A percentile compares a stretch with the other conserved stretches of the same genome.
Conservation (phyloP, 192 early-diverging fungal species). For the Phlyctochytrium arcticum region DNA sequence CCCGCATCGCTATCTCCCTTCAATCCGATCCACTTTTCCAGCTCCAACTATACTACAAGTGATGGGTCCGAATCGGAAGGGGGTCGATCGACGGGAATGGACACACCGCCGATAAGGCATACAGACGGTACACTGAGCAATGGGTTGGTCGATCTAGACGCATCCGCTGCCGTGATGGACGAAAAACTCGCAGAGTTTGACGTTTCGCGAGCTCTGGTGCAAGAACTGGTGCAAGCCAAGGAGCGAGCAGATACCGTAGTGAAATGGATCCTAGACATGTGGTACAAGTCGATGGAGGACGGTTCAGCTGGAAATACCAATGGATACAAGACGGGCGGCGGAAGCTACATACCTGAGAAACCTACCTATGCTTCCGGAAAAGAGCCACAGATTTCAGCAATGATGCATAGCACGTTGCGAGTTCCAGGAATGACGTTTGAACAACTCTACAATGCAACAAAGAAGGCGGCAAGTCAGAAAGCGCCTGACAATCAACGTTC, state of each 20-base stretch:
- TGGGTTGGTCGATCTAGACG: neutral
- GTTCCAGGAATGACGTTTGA: no score
- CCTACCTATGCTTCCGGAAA: no score
- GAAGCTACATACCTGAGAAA: no score
- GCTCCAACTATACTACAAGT: neutral
- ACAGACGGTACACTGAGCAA: no score
- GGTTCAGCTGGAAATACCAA: neutral
- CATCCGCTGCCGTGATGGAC: constrained; percentile 8
- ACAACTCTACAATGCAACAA: no score
- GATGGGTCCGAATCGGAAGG: neutral
- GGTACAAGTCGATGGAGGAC: constrained; percentile 23
- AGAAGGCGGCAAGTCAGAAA: no score
- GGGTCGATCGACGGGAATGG: neutral
- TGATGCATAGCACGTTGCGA: no score
- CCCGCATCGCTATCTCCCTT: no score
- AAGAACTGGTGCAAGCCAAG: constrained; percentile 38
- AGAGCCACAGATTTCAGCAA: no score
- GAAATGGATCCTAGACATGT: constrained; percentile 18
- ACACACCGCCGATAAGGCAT: neutral
- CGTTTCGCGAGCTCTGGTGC: constrained; percentile 23
- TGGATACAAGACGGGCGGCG: no score
- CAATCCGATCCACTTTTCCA: no score
- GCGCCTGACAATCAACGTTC: no score
- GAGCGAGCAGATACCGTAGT: constrained; percentile 31
- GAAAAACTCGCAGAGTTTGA: constrained; percentile 29